Percentiles rank a stretch among this genome's conserved stretches.
phyloP scores from a whole-genome alignment of 306 rosid species.

The Citrullus amarus region DNA sequence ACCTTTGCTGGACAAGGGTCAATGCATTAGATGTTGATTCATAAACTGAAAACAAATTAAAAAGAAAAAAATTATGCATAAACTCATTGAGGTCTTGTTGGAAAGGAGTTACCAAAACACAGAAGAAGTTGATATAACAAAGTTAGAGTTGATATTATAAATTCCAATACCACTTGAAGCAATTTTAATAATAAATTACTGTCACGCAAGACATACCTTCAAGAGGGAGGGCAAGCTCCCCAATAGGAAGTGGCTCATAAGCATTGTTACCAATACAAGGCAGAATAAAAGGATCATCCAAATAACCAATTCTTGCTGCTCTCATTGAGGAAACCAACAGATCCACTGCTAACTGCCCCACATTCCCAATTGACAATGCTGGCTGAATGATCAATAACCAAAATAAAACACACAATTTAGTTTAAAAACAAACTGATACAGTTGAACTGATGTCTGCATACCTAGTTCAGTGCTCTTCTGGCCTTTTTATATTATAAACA shows the following conservation, averaged over 20 bases:
- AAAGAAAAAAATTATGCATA: neutral
- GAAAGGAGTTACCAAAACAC: neutral
- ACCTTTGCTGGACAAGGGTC: conserved; percentile 73
- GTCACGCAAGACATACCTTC: conserved; percentile 46
- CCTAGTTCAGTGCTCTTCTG: neutral
- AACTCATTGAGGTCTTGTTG: neutral
- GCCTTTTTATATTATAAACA: neutral
- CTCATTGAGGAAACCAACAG: conserved; percentile 53
- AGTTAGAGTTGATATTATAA: neutral
- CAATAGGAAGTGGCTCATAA: conserved; percentile 64
- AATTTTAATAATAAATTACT: neutral
- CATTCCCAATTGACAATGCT: conserved; percentile 81
- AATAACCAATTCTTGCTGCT: conserved; percentile 66
- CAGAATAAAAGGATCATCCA: conserved; percentile 66
- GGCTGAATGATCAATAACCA: conserved; percentile 38
- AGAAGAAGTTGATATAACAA: neutral
- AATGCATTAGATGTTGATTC: conserved; percentile 51
- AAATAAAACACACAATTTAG: neutral
- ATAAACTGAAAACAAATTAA: conserved; percentile 40
- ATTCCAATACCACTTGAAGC: neutral
- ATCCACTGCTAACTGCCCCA: conserved; percentile 78
- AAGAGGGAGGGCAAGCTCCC: conserved; percentile 76
- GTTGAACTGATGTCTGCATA: neutral
- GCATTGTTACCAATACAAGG: conserved; percentile 95
- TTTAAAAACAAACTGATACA: neutral